A percentile compares a stretch with the other conserved stretches of the same genome.
Conservation (phyloP, 1,284 basidiomycete genomes). For the Spongiforma sp. region DNA sequence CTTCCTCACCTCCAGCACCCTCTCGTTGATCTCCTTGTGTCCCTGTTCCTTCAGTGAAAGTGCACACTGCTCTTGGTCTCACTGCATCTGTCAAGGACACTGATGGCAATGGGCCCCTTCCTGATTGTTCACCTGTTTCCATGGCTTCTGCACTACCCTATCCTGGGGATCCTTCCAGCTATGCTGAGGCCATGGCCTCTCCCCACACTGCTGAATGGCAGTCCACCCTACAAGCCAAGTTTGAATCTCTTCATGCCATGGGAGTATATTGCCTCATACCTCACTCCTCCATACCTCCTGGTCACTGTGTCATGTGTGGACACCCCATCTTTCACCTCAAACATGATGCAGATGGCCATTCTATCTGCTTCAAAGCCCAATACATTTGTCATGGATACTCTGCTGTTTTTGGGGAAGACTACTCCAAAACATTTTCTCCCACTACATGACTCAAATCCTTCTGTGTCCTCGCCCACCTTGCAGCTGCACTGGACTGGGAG, state of each 20-base stretch:
- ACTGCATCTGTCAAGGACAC: no score
- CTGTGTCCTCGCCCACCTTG: not conserved
- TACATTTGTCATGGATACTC: slow-evolving; percentile 1
- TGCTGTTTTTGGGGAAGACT: slow-evolving; percentile 7
- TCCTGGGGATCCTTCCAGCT: no score
- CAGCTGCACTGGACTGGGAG: not conserved
- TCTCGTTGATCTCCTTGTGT: no score
- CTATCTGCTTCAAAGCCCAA: not conserved
- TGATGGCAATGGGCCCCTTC: no score
- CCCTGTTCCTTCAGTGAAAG: no score
- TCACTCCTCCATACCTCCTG: not conserved
- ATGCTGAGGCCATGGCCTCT: no score
- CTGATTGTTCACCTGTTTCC: no score
- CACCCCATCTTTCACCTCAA: slow-evolving; percentile 4
- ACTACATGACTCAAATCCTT: slow-evolving; percentile 7
- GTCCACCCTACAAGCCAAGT: slow-evolving; percentile 23
- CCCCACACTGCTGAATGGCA: no score
- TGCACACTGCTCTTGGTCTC: no score
- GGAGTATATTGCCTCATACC: slow-evolving; percentile 38
- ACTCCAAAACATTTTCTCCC: not conserved
- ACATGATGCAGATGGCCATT: not conserved
- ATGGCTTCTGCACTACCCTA: no score
- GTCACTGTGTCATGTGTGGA: not conserved
- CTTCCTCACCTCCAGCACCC: no score
- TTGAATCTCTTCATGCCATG: slow-evolving; percentile 25